phyloP scores from a whole-genome alignment of 2,329 filamentous ascomycete genomes.

The Claviceps pazoutovae region DNA sequence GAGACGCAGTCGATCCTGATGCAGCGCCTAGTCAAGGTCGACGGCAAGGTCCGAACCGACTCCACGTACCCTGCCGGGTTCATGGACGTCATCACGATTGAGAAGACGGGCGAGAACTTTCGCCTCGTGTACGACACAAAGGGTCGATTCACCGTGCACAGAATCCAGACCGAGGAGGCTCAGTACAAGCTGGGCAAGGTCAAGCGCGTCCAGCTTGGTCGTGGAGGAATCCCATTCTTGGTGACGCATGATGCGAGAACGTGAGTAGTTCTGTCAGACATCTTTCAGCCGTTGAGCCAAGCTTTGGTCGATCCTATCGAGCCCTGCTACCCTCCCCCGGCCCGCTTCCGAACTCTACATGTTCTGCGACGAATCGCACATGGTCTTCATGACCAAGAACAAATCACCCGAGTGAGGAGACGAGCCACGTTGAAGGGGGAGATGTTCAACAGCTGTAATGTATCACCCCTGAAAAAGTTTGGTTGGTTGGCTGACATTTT shows the following conservation, averaged over 20 bases:
- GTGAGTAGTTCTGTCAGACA: conserved; percentile 83
- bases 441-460: conserved; percentile 39
- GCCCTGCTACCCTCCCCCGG: conserved; percentile 14
- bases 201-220: conserved; percentile 98
- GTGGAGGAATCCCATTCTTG: conserved; percentile 99
- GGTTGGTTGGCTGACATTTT: conserved; percentile 20
- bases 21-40: conserved; percentile 99
- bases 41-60: conserved; percentile 99
- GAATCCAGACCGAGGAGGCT: conserved; percentile 96
- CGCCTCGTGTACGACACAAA: conserved; percentile 99
- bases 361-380: not conserved
- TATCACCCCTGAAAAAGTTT: conserved; percentile 25
- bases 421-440: conserved; percentile 8
- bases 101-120: conserved; percentile 99
- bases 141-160: conserved; percentile 99
- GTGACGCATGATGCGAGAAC: conserved; percentile 99
- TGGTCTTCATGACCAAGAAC: not conserved
- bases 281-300: conserved; percentile 99
- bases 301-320: conserved; percentile 59
- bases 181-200: conserved; percentile 99
- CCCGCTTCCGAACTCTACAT: conserved; percentile 7
- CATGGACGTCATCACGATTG: conserved; percentile 99
- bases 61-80: conserved; percentile 92
- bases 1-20: conserved; percentile 97
- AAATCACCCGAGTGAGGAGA: not conserved